phyloP scores from a whole-genome alignment of 106 monocot species.

The Acorus calamus region DNA sequence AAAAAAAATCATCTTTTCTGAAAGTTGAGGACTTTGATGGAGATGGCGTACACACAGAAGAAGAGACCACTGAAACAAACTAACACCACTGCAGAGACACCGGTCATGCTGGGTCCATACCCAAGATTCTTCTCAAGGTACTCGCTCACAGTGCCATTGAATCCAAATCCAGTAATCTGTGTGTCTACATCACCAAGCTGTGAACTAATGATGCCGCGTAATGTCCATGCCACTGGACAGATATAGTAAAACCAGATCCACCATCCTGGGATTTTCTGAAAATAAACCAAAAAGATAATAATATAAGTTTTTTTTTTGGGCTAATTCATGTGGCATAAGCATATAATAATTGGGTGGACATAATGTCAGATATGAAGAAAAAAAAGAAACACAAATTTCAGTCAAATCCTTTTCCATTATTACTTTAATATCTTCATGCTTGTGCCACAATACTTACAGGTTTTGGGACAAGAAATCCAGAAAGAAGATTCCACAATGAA shows the following conservation, averaged over 20 bases:
- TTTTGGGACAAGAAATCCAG: constrained; percentile 48
- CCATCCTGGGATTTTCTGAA: constrained; percentile 38
- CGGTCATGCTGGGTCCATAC: constrained; percentile 18
- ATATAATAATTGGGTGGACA: too few relatives aligned
- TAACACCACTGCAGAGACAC: constrained; percentile 1
- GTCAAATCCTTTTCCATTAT: too few relatives aligned
- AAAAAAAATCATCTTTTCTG: constrained; percentile 22
- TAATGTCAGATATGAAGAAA: too few relatives aligned
- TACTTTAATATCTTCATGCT: too few relatives aligned
- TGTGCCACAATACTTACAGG: constrained; percentile 21
- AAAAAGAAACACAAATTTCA: too few relatives aligned
- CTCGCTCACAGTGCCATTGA: constrained; percentile 27
- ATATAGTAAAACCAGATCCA: constrained; percentile 45
- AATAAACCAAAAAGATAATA: neutral
- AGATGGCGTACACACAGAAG: constrained; percentile 22
- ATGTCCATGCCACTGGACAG: constrained; percentile 36
- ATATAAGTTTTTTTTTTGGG: neutral
- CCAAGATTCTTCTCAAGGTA: constrained; percentile 24
- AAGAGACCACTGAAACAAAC: constrained; percentile 30
- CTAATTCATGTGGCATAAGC: too few relatives aligned
- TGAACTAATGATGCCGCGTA: constrained; percentile 39
- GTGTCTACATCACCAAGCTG: constrained; percentile 44
- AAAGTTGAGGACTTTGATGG: constrained; percentile 36
- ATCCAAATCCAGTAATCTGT: constrained; percentile 16
- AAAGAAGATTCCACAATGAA: constrained; percentile 60